Conservation (phyloP, 441 rosid species). For the Erysimum cheiri region DNA sequence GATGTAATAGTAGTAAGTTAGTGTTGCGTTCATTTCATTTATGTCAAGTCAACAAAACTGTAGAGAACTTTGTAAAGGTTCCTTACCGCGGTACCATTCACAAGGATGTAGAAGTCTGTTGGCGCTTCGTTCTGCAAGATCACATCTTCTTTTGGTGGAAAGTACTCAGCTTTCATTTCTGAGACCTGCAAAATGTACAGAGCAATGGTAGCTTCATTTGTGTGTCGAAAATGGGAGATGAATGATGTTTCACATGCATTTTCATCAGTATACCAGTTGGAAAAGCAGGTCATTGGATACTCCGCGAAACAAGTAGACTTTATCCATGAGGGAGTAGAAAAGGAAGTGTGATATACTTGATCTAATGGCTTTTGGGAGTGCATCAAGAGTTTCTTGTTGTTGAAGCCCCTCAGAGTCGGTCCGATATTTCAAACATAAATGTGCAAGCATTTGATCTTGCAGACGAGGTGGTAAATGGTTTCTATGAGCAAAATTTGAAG, state of each 20-base stretch:
- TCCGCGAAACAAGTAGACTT: conserved; percentile 74
- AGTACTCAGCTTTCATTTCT: conserved; percentile 91
- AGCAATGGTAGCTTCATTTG: neutral
- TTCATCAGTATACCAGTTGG: conserved; percentile 63
- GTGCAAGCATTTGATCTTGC: conserved; percentile 94
- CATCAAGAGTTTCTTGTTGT: conserved; percentile 85
- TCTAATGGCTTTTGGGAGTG: conserved; percentile 88
- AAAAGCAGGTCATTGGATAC: conserved; percentile 82
- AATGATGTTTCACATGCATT: neutral
- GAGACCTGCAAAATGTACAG: conserved; percentile 57
- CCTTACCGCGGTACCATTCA: conserved; percentile 81
- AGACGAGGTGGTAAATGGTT: conserved; percentile 70
- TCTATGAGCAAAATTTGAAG: conserved; percentile 81
- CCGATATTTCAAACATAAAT: conserved; percentile 74
- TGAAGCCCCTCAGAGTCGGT: conserved; percentile 89
- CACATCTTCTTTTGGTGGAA: conserved; percentile 89
- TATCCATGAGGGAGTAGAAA: conserved; percentile 74
- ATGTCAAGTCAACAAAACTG: neutral
- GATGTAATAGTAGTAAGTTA: neutral
- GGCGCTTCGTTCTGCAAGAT: conserved; percentile 92
- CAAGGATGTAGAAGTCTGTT: conserved; percentile 83
- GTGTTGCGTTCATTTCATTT: neutral
- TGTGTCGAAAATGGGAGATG: neutral
- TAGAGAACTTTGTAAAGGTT: neutral
- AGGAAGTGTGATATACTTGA: conserved; percentile 86